These are phyloP conservation scores for Truncatella angustata DNA, from an alignment of 2,329 filamentous ascomycete species.

Conservation along the genomic window DNA sequence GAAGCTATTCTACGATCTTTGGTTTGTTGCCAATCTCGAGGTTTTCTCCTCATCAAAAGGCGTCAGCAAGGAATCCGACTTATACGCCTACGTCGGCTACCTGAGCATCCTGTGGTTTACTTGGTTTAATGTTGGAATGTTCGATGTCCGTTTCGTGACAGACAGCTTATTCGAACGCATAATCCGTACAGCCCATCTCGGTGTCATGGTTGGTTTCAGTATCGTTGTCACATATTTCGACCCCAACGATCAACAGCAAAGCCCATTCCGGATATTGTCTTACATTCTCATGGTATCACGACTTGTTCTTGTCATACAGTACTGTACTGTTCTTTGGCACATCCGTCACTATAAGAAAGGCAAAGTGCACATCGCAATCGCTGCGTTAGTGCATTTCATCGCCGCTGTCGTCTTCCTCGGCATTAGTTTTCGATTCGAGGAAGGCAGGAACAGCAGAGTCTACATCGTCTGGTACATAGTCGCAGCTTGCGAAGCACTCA, in stretches of 20 bases:
- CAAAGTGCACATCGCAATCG: constrained; percentile 30
- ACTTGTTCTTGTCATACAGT: constrained; percentile 50
- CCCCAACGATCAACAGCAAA: constrained; percentile 30
- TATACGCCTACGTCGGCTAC: constrained; percentile 48
- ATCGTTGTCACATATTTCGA: constrained; percentile 50
- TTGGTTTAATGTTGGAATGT: constrained; percentile 62
- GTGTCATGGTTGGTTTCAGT: constrained; percentile 62
- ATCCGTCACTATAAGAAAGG: constrained; percentile 35
- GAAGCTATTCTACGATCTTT: constrained; percentile 56
- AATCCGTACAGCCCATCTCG: constrained; percentile 59
- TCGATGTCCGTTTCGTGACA: constrained; percentile 63
- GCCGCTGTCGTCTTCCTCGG: constrained; percentile 38
- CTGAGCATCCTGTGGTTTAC: constrained; percentile 60
- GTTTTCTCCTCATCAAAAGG: constrained; percentile 48
- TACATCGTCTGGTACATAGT: constrained; percentile 50
- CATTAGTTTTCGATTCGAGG: constrained; percentile 34
- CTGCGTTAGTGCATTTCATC: constrained; percentile 32
- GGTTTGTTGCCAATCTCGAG: constrained; percentile 62
- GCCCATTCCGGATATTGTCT: constrained; percentile 38
- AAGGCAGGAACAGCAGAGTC: constrained; percentile 27
- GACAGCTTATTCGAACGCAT: constrained; percentile 62
- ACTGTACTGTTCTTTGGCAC: constrained; percentile 44
- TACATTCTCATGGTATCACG: constrained; percentile 50
- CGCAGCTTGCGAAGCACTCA: constrained; percentile 49
- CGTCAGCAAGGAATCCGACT: constrained; percentile 14